Evolutionary conservation across 768 basidiomycete genomes (phyloP), one percentile per base, ranked within the genome.

Genomic region (Termitomyces heimii): DNA sequence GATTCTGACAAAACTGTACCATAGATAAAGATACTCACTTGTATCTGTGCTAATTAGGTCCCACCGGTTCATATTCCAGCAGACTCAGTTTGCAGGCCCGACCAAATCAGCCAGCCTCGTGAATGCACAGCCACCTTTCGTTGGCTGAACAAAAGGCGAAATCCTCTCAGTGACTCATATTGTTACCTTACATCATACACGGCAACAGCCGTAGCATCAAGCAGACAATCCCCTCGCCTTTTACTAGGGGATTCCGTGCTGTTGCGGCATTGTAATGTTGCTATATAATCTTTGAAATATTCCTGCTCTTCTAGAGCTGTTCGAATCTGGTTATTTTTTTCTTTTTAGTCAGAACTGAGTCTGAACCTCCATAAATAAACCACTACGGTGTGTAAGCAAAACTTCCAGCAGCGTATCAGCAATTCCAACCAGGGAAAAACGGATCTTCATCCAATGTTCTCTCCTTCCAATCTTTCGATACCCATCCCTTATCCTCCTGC

Each of bases 381-480:
- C 20, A 20, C 40, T 40, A 42, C n/a, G 22, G n/a, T 20, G 18
- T 9, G 10, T 12, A 7, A 42, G n/a, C n/a, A 20, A 42, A 20
- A 12, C 22, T 20, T 22, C 10, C 13, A 29, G 9, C 28, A 13
- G 9, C 28, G 6, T 12, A n/a, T 32, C 46, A 22, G 12, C 20
- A 12, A 34, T 77, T 62, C 77, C 77, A 79, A 29, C 78, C 73
- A 5, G 82, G 80, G 65, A 76, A 82, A 63, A 79, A 83, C 26
- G 80, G 80, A 57, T 77, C 70, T 53, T 83, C 80, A 47, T 78
- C 71, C 45, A 82, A 62, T 4, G 81, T 82, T 58, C 77, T 74
- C 60, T 69, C 78, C 59, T 76, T 62, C 81, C 81, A 83, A 53
- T 73, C 74, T 56, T 67, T 69, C 0, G 80, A 77, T 4, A 83